Base-by-base conservation (phyloP, 2,329 filamentous ascomycete species). In the Cladosporium phlei region DNA sequence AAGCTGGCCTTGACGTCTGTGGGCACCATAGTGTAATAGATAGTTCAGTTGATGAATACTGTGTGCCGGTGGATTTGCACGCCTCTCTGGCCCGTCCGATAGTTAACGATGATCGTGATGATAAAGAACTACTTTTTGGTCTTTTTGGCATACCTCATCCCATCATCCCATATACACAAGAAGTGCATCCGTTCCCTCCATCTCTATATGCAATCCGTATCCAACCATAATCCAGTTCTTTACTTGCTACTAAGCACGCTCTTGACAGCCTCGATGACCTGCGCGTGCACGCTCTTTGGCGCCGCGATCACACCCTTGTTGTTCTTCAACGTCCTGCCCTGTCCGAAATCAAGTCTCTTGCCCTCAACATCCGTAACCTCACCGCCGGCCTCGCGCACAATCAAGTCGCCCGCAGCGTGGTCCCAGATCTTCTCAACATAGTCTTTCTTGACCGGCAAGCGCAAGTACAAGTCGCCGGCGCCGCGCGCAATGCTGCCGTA, bases 341-440 rank as follows among this genome's bases (percentile, higher is more conserved):
- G 78, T 59, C 82, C 80, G 67, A 98, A 98, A 67, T 98, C 85
- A 49, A 98, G 75, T 51, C 81, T 77, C 64, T 86, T 86, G 59
- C 94, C 93, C 52, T 85, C 77, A 30, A 89, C 85, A 68, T 98
- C 94, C 1, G 89, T 94, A 45, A 98, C 91, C 61, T 86, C 75
- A 38, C 93, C 94, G 42, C 93, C 93, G 2, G 93, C 89, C 70
- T 98, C 94, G 48, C 90, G 78, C 30, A 97, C 93, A 56, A 98
- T 90, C 49, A 98, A 71, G 60, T 95, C 90, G 30, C 93, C 93
- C 10, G 91, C 93, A 14, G 93, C 93, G 67, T 98, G 93, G 65
- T 98, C 93, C 93, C 93, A 98, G 57, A 98, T 98, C 80, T 98
- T 98, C 77, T 98, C 93, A 66, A 95, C 82, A 71, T 98, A 98